phyloP scores from a whole-genome alignment of 176 grass and related monocot genomes.

The Melocanna baccifera region DNA sequence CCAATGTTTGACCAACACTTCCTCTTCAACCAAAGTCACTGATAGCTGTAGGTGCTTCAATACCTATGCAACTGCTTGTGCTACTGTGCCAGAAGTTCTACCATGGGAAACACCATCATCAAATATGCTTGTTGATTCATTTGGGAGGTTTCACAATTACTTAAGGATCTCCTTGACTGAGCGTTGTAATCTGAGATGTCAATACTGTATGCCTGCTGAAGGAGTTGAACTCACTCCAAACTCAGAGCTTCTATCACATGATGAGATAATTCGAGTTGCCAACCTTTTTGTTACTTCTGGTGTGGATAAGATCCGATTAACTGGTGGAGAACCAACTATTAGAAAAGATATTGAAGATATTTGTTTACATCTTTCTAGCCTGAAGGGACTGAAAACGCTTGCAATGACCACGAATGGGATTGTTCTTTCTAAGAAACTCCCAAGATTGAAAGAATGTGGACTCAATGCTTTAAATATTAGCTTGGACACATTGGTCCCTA shows the following conservation, averaged over 20 bases:
- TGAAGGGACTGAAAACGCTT: slow-evolving; percentile 85
- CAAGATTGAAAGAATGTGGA: slow-evolving; percentile 80
- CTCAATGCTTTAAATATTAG: slow-evolving; percentile 91
- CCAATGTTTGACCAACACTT: slow-evolving; percentile 1
- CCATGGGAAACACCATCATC: slow-evolving; percentile 27
- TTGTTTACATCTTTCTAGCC: slow-evolving; percentile 64
- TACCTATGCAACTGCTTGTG: slow-evolving; percentile 43
- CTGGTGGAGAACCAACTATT: slow-evolving; percentile 81
- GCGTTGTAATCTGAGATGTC: slow-evolving; percentile 82
- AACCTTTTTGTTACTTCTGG: slow-evolving; percentile 68
- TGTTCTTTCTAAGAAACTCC: slow-evolving; percentile 78
- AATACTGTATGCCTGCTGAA: slow-evolving; percentile 90
- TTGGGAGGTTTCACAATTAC: slow-evolving; percentile 84
- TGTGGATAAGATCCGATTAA: slow-evolving; percentile 90
- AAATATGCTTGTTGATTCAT: slow-evolving; percentile 83
- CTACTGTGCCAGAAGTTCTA: slow-evolving; percentile 24
- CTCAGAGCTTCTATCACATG: slow-evolving; percentile 62
- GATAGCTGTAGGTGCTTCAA: slow-evolving; percentile 20
- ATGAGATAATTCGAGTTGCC: slow-evolving; percentile 70
- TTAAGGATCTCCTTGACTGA: slow-evolving; percentile 81
- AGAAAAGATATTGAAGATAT: slow-evolving; percentile 94
- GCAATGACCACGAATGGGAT: slow-evolving; percentile 93
- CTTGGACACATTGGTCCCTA: slow-evolving; percentile 85
- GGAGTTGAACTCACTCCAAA: slow-evolving; percentile 73
- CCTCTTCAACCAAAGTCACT: background rate